Evolutionary conservation across 1,139 yeast species (phyloP), one percentile per base, ranked within the genome.

Genomic region (Candida glucosophila): DNA sequence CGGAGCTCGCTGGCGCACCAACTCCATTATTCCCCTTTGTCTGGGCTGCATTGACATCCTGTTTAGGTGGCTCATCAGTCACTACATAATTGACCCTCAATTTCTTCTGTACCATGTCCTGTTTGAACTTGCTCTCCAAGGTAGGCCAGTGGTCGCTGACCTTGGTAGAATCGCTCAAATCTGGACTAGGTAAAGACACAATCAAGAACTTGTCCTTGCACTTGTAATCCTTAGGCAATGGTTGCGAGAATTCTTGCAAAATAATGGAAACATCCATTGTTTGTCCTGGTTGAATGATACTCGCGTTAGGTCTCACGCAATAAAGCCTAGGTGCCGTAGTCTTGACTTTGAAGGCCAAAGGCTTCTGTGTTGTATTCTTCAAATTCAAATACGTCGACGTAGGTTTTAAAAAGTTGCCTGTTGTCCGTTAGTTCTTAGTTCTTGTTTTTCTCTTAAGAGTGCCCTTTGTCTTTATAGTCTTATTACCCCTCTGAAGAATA

Each of bases 271-370:
- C 82, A 32, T 79, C 74, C 29, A 77, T 61, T 8, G 77, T 55
- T 36, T 73, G 72, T 20, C 93, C 92, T 9, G 97, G 90, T 21
- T 64, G 67, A 30, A 90, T 66, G 21, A 79, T 58, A 15, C 93
- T 74, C 30, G 96, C 92, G 53, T 88, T 90, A 33, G 98, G 98
- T 57, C 95, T 78, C 29, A 90, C 97, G 55, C 95, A 83, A 63
- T 88, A 83, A 52, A 85, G 68, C 54, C 83, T 88, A 32, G 99
- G 99, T 9, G 97, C 96, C 6, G 99, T 90, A 25, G 99, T 90
- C 59, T 90, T 92, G 47, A 92, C 96, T 63, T 92, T 92, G 67
- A 85, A 90, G 17, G 95, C 95, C 45, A 73, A 58, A 25, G 79
- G 68, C 20, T 74, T 59, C 17, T 58, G 51, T 14, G 83, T 57